Evolutionary conservation across 768 basidiomycete genomes (phyloP).

Genomic region (Boletus rubroflammeus): DNA sequence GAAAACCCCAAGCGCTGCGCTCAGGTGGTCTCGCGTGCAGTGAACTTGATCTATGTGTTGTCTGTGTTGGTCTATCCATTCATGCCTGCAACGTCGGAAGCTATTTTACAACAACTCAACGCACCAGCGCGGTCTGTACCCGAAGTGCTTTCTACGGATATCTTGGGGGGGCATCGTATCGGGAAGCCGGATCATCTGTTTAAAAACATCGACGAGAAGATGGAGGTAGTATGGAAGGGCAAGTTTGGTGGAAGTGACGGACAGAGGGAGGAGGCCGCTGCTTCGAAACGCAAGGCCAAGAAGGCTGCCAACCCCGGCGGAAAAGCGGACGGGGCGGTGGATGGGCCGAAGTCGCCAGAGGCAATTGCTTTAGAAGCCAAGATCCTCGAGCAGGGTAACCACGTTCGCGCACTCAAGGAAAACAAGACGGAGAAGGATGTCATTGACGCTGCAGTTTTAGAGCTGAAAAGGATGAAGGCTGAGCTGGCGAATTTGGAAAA

Average conservation of each 20-base stretch:
- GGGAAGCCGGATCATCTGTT: slow-evolving; percentile 89
- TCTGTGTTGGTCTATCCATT: slow-evolving; percentile 87
- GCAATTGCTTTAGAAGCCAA: slow-evolving; percentile 68
- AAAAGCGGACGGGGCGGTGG: slow-evolving; percentile 39
- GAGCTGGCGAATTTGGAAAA: slow-evolving; percentile 38
- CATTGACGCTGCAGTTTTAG: slow-evolving; percentile 47
- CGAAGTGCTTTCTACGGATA: slow-evolving; percentile 67
- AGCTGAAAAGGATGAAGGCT: slow-evolving; percentile 62
- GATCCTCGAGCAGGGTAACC: slow-evolving; percentile 71
- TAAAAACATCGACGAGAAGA: slow-evolving; percentile 88
- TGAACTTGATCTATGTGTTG: slow-evolving; percentile 91
- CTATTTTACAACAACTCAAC: slow-evolving; percentile 83
- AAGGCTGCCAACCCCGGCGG: slow-evolving; percentile 49
- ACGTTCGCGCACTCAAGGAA: slow-evolving; percentile 67
- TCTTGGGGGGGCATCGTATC: slow-evolving; percentile 82
- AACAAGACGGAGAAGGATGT: slow-evolving; percentile 44
- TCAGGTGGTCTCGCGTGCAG: slow-evolving; percentile 82
- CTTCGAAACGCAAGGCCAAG: slow-evolving; percentile 49
- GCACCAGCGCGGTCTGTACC: slow-evolving; percentile 84
- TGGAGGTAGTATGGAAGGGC: slow-evolving; percentile 76
- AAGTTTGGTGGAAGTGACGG: slow-evolving; percentile 69
- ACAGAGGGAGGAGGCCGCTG: slow-evolving; percentile 41
- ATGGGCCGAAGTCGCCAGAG: slow-evolving; percentile 68
- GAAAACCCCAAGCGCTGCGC: slow-evolving; percentile 83
- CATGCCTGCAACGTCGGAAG: slow-evolving; percentile 87